phyloP scores from a whole-genome alignment of 2,329 filamentous ascomycete species.

The Aspergillus sp. region DNA sequence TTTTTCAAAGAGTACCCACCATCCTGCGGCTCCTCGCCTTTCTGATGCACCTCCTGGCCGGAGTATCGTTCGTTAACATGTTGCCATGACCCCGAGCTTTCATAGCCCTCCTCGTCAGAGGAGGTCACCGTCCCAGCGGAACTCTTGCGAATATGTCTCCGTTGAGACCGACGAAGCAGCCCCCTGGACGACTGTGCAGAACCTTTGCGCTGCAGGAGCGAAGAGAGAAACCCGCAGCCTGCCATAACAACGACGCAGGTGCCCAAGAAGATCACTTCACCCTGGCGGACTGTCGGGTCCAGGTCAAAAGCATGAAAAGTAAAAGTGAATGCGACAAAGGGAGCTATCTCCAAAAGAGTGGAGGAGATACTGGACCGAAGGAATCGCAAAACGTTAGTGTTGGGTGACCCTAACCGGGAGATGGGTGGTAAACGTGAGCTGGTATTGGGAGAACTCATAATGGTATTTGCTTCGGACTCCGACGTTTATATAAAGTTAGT shows the following conservation, averaged over 20 bases:
- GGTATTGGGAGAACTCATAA: conserved; percentile 17
- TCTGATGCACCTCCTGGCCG: conserved; percentile 24
- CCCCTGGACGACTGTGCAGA: conserved; percentile 17
- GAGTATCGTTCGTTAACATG: conserved; percentile 26
- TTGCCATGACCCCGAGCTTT: conserved; percentile 33
- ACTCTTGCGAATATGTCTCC: conserved; percentile 24
- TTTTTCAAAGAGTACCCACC: conserved; percentile 23
- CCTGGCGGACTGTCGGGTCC: conserved; percentile 32
- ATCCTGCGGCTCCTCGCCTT: conserved; percentile 29
- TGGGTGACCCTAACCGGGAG: conserved; percentile 6
- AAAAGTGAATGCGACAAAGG: conserved; percentile 19
- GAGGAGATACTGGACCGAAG: conserved; percentile 23
- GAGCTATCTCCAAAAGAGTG: conserved; percentile 19
- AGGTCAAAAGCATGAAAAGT: conserved; percentile 21
- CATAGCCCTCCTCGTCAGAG: conserved; percentile 38
- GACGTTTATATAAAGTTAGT: conserved; percentile 18
- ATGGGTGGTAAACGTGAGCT: conserved; percentile 5
- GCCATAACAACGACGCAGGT: conserved; percentile 37
- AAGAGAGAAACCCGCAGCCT: conserved; percentile 36
- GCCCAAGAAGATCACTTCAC: conserved; percentile 31
- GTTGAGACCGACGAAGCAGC: conserved; percentile 20
- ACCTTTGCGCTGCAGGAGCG: conserved; percentile 25
- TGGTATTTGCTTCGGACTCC: conserved; percentile 4
- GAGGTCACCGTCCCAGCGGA: conserved; percentile 32
- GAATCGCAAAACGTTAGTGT: conserved; percentile 14